Evolutionary conservation across 805 yeast genomes (phyloP), one percentile per base, ranked within the genome.

Genomic region (Metschnikowia arizonensis): DNA sequence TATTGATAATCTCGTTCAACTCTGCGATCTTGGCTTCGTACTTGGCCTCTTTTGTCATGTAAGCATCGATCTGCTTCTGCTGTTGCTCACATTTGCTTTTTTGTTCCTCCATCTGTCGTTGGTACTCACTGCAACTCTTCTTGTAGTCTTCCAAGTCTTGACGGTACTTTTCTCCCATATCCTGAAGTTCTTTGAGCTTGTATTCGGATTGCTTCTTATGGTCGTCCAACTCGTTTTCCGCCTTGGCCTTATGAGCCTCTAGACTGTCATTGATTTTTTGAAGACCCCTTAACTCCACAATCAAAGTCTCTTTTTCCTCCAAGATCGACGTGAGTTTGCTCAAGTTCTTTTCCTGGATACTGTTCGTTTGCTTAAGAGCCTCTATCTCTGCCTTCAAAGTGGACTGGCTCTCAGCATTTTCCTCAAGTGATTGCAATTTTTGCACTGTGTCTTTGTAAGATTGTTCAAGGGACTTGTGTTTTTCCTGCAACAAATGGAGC

Each of bases 281-380:
- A 12, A 39, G 28, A 11, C 42, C 42, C 12, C 42, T 26, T 35
- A 39, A 21, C 12, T 39, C 42, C 26, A 39, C 42, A 11, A 39
- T 30, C 34, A 31, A 21, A 7, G 26, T 39, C 31, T 39, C 42
- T 19, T 39, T 39, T 14, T 39, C 42, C 42, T 39, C 42, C 21
- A 39, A 30, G 42, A 39, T 39, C 8, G 35, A 30, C 7, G 42
- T 39, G 21, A 39, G 42, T 23, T 39, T 39, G 33, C 10, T 7
- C 34, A 39, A 30, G 28, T 39, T 39, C 12, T 39, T 39, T 15
- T 39, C 42, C 19, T 39, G 42, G 19, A 39, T 39, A 19, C 29
- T 14, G 23, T 39, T 39, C 11, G 42, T 23, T 6, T 21, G 42
- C 35, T 39, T 26, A 15, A 39, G 42, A 29, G 34, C 28, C 17